Evolutionary conservation across 2,329 filamentous ascomycete genomes (phyloP).

Genomic region (Purpureocillium takamizusanense): DNA sequence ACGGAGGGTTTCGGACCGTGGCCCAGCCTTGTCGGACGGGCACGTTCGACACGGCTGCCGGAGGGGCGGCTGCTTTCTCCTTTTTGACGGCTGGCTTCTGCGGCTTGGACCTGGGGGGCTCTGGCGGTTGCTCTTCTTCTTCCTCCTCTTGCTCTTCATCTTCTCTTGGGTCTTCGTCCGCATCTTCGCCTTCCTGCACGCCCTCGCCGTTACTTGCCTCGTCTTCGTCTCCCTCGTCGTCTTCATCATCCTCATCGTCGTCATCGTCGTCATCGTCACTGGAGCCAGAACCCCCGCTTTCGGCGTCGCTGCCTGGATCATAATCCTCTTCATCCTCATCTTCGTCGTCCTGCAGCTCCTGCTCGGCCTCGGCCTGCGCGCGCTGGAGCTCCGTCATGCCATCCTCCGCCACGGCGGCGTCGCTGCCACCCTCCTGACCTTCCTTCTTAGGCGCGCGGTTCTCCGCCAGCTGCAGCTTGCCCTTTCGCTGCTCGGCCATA

Average conservation of each 20-base stretch:
- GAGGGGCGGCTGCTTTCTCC: conserved; percentile 1
- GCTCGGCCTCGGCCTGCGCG: conserved; percentile 41
- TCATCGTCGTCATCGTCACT: conserved; percentile 34
- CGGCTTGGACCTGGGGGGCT: conserved; percentile 4
- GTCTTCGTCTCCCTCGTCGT: conserved; percentile 24
- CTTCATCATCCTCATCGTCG: conserved; percentile 29
- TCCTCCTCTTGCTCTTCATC: conserved; percentile 11
- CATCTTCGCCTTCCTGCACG: conserved; percentile 15
- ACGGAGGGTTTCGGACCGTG: conserved; percentile 13
- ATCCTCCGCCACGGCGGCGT: conserved; percentile 22
- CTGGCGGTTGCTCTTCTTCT: conserved; percentile 8
- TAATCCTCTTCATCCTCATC: conserved; percentile 60
- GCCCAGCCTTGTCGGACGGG: conserved; percentile 22
- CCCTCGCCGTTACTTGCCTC: conserved; percentile 13
- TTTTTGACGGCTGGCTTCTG: conserved; percentile 6
- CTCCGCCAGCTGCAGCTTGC: conserved; percentile 52
- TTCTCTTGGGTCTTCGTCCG: conserved; percentile 10
- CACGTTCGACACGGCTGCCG: conserved; percentile 5
- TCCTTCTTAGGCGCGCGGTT: conserved; percentile 42
- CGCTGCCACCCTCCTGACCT: conserved; percentile 28
- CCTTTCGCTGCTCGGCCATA: conserved; percentile 59
- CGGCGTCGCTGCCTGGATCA: conserved; percentile 51
- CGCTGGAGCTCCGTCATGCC: conserved; percentile 39
- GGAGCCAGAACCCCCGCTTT: conserved; percentile 46
- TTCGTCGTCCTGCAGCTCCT: conserved; percentile 48